A percentile compares a stretch with the other conserved stretches of the same genome.
These are phyloP conservation scores for Dothidotthia symphoricarpi DNA, from an alignment of 2,329 filamentous ascomycete genomes.

Conservation along the genomic window DNA sequence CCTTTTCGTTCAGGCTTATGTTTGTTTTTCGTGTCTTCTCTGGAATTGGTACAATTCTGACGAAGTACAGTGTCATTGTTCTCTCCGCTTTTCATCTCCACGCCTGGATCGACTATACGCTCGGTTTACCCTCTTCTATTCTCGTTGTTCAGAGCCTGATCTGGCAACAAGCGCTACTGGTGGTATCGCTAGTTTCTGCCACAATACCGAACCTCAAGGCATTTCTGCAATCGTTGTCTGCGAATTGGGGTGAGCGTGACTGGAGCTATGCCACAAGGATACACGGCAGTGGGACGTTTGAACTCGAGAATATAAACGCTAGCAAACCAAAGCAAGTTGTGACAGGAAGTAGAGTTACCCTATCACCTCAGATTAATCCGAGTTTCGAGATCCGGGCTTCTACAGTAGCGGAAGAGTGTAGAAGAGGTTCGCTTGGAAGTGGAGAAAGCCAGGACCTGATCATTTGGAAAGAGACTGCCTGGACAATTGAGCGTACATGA, in stretches of 20 bases:
- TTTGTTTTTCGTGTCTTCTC: slow-evolving; percentile 1
- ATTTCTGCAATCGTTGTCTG: slow-evolving; percentile 12
- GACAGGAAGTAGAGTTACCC: neutral
- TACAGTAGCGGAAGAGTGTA: slow-evolving; percentile 5
- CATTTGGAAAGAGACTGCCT: slow-evolving; percentile 12
- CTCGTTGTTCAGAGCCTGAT: slow-evolving; percentile 4
- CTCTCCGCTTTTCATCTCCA: slow-evolving; percentile 12
- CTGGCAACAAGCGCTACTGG: slow-evolving; percentile 11
- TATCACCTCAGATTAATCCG: neutral
- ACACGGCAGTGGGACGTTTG: slow-evolving; percentile 10
- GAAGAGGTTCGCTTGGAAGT: slow-evolving; percentile 8
- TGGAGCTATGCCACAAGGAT: slow-evolving; percentile 6
- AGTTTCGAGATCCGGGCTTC: slow-evolving; percentile 1
- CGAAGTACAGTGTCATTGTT: slow-evolving; percentile 5
- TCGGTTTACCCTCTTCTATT: neutral
- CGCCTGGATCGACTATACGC: slow-evolving; percentile 7
- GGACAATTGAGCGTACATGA: neutral
- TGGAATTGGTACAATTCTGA: slow-evolving; percentile 1
- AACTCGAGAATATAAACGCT: no score
- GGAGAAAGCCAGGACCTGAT: slow-evolving; percentile 17
- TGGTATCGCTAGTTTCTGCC: slow-evolving; percentile 12
- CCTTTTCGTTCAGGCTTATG: slow-evolving; percentile 16
- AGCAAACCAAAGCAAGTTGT: slow-evolving; percentile 2
- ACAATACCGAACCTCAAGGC: slow-evolving; percentile 20
- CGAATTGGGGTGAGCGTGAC: slow-evolving; percentile 9